Conservation (phyloP, 768 basidiomycete species). For the Trametes villosa region DNA sequence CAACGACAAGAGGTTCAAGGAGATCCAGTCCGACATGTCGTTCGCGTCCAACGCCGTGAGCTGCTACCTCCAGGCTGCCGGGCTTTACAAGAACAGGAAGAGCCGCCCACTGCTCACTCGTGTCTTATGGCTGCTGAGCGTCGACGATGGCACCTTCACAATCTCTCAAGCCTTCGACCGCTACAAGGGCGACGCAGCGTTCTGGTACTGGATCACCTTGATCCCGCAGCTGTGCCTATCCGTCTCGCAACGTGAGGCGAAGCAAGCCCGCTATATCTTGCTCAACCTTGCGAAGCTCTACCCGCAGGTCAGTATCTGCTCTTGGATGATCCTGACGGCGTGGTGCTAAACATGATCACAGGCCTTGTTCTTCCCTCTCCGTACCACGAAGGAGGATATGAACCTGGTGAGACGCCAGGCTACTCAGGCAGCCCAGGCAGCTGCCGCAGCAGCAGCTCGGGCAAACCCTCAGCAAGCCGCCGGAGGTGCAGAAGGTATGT, state of each 20-base stretch:
- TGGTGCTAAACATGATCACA: slow-evolving; percentile 37
- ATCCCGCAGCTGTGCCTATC: slow-evolving; percentile 94
- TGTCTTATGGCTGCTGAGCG: slow-evolving; percentile 93
- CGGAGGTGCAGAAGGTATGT: not conserved
- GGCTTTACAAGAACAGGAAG: slow-evolving; percentile 92
- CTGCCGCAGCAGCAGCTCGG: slow-evolving; percentile 6
- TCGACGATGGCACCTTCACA: slow-evolving; percentile 78
- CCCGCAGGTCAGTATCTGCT: slow-evolving; percentile 72
- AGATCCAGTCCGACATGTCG: slow-evolving; percentile 70
- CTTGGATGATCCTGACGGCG: not conserved
- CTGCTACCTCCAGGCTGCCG: slow-evolving; percentile 97
- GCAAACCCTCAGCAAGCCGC: slow-evolving; percentile 19
- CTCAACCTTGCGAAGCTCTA: slow-evolving; percentile 88
- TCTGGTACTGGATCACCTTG: slow-evolving; percentile 99
- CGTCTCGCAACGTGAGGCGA: slow-evolving; percentile 88
- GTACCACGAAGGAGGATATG: slow-evolving; percentile 82
- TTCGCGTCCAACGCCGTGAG: slow-evolving; percentile 91
- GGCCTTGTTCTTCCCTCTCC: slow-evolving; percentile 94
- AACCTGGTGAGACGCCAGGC: slow-evolving; percentile 48
- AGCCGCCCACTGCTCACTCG: slow-evolving; percentile 89
- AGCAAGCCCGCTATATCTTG: slow-evolving; percentile 88
- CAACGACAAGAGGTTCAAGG: slow-evolving; percentile 93
- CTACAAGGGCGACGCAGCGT: slow-evolving; percentile 94
- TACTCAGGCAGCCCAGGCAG: slow-evolving; percentile 18
- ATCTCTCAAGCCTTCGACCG: slow-evolving; percentile 87